Percentiles rank a stretch among this genome's conserved stretches.
Evolutionary conservation across 1,139 yeast genomes (phyloP).

Genomic region (Sugiyamaella paludigena): DNA sequence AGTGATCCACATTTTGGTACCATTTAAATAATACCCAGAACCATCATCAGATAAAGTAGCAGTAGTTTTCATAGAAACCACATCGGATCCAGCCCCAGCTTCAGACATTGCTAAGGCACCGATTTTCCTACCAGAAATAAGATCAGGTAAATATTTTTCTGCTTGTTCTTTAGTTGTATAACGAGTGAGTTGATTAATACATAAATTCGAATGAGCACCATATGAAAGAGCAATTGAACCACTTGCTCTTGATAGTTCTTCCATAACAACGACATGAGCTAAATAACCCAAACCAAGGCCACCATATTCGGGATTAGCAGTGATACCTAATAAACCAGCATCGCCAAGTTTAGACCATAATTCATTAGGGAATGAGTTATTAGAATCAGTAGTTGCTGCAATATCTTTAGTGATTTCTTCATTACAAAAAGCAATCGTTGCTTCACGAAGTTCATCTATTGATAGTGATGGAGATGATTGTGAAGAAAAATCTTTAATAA

Average conservation of each 20-base stretch:
- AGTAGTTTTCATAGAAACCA: conserved; percentile 36
- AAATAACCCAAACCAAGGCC: conserved; percentile 37
- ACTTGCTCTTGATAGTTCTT: conserved; percentile 36
- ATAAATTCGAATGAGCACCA: conserved; percentile 39
- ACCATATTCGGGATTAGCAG: conserved; percentile 38
- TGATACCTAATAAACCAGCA: conserved; percentile 38
- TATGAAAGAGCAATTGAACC: conserved; percentile 38
- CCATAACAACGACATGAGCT: conserved; percentile 38
- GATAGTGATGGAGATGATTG: conserved; percentile 14
- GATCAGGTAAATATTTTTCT: conserved; percentile 34
- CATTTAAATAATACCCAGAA: conserved; percentile 36
- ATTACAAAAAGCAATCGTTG: conserved; percentile 35
- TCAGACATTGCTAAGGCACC: conserved; percentile 40
- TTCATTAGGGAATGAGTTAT: conserved; percentile 36
- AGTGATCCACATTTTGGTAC: conserved; percentile 41
- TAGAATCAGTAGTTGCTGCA: conserved; percentile 33
- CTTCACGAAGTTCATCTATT: conserved; percentile 35
- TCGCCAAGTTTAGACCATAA: conserved; percentile 38
- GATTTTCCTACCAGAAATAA: conserved; percentile 33
- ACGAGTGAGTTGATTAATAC: conserved; percentile 36
- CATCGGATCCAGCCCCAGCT: conserved; percentile 39
- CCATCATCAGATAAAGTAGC: conserved; percentile 35
- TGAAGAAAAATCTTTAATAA: too few species aligned
- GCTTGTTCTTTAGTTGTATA: conserved; percentile 34
- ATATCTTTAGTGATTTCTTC: conserved; percentile 33